Conservation (phyloP, 2,329 filamentous ascomycete species). For the Claviceps humidiphila region DNA sequence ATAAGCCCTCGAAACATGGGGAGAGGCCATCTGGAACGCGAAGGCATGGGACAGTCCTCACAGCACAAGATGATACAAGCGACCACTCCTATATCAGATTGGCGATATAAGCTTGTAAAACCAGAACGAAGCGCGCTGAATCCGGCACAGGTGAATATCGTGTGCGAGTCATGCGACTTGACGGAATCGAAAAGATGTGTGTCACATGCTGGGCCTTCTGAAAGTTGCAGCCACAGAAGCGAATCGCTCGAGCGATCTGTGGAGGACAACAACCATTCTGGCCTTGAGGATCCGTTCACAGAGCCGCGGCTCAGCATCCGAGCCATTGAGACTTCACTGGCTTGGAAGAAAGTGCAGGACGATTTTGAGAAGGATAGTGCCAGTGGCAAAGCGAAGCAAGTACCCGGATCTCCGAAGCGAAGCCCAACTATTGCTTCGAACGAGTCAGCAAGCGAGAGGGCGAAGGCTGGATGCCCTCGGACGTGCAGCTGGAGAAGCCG, state of each 20-base stretch:
- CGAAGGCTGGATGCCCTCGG: conserved; percentile 13
- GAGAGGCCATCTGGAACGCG: not conserved
- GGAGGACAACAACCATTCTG: not conserved
- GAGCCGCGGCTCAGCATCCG: conserved; percentile 14
- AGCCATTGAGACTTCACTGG: conserved; percentile 17
- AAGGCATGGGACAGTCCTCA: not conserved
- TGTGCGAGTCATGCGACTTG: conserved; percentile 9
- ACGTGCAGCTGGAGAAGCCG: conserved; percentile 29
- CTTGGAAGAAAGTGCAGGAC: conserved; percentile 11
- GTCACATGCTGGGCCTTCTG: not conserved
- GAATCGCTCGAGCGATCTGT: not conserved
- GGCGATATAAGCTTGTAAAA: conserved; percentile 6
- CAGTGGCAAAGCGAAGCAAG: not conserved
- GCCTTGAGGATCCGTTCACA: conserved; percentile 3
- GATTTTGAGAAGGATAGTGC: conserved; percentile 5
- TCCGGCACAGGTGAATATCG: not conserved
- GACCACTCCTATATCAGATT: conserved; percentile 6
- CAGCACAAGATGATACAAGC: not conserved
- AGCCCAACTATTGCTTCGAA: not conserved
- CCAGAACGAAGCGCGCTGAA: not conserved
- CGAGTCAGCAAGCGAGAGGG: not conserved
- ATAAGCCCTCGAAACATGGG: not conserved
- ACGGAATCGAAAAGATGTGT: not conserved
- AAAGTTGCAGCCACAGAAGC: conserved; percentile 2
- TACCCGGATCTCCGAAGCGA: not conserved